These are phyloP conservation scores for Saitozyma podzolica DNA, from an alignment of 768 basidiomycete genomes.

Conservation along the genomic window DNA sequence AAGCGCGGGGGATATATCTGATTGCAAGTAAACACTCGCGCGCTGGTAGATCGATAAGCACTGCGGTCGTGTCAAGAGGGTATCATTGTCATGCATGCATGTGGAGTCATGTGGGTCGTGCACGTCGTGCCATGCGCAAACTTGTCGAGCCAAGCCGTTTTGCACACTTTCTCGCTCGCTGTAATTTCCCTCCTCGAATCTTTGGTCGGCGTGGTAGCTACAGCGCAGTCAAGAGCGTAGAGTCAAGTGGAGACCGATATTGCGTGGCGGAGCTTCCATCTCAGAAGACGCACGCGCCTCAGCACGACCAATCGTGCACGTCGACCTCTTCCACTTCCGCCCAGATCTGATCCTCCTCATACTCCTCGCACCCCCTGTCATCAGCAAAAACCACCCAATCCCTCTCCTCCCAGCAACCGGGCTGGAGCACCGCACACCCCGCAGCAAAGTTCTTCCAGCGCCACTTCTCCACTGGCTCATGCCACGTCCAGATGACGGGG, in stretches of 20 bases:
- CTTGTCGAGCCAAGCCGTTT: neutral
- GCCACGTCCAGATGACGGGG: constrained; percentile 40
- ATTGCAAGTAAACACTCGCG: neutral
- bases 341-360: constrained; percentile 24
- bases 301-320: constrained; percentile 36
- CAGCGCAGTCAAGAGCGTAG: no score
- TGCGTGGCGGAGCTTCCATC: constrained; percentile 12
- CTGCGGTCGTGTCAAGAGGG: neutral
- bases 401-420: constrained; percentile 44
- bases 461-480: constrained; percentile 36
- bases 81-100: neutral
- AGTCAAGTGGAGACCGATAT: constrained; percentile 7
- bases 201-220: constrained; percentile 24
- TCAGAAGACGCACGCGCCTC: neutral
- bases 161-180: neutral
- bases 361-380: constrained; percentile 33
- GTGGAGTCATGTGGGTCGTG: neutral
- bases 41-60: neutral
- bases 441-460: constrained; percentile 41
- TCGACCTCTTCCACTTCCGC: constrained; percentile 29
- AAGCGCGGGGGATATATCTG: constrained; percentile 21
- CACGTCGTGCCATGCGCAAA: neutral
- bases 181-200: constrained; percentile 40
- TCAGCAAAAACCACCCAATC: constrained; percentile 48
- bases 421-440: constrained; percentile 23